Evolutionary conservation across 768 basidiomycete genomes (phyloP), one percentile per base, ranked within the genome.

Genomic region (Lactarius hatsudake): DNA sequence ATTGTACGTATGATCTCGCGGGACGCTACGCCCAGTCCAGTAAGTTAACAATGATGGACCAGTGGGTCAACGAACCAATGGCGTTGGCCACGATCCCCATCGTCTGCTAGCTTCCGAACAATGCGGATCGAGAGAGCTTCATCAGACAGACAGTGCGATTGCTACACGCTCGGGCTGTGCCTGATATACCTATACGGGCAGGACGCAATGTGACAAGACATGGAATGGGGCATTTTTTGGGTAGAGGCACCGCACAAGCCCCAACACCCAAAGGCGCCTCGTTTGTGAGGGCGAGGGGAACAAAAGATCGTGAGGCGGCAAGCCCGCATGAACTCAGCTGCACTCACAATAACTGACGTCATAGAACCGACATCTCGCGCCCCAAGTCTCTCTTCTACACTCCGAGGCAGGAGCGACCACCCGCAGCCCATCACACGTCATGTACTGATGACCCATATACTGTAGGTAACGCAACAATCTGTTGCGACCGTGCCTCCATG

Each of bases 401-500:
- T 18, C 2, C 2, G 17, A 28, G 26, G 54, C 7, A 13, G 26
- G 18, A 15, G 54, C 12, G 13, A 20, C 26, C 13, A 12, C 20
- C 20, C n/a, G 43, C 43, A 18, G 17, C 9, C 51, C 23, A 2
- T 15, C 12, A 13, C 10, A 5, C 12, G 32, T 32, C 32, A 51
- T 23, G 12, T 23, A 12, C 12, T 51, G 51, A 51, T 13, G 5
- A 15, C 23, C 23, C 23, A 13, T 30, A 10, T 12, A 36, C 36
- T 12, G 12, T 15, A 17, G 62, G 34, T 18, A 34, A 48, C 48
- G 57, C 43, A 54, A 63, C 64, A 64, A 65, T 71, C 54, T 65
- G 66, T 38, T 67, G 65, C 13, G 62, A 63, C 68, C 67, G 62
- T 18, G 67, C 69, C 9, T 69, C 67, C 15, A 64, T 63, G 59